A percentile compares a stretch with the other conserved stretches of the same genome.
Conservation (phyloP, 192 early-diverging fungal genomes). For the Borealophlyctis nickersoniae region DNA sequence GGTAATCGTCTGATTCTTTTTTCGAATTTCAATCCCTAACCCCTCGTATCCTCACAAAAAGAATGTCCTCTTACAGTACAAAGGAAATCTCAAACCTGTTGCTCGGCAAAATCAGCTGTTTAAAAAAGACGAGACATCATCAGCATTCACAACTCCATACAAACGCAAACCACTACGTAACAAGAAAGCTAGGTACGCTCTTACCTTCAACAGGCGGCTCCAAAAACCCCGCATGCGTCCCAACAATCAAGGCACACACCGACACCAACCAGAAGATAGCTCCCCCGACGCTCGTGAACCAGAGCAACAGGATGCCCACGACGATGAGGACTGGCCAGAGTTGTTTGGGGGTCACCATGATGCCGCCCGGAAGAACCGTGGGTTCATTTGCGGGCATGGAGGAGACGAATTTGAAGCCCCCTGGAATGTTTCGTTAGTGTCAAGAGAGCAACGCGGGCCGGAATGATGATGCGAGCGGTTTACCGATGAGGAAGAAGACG, state of each 20-base stretch:
- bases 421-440: conserved; percentile 12
- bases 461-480: background rate
- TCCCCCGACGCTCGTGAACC: conserved; percentile 28
- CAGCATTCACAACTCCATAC: too few species aligned
- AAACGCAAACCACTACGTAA: background rate
- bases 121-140: too few species aligned
- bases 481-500: conserved; percentile 40
- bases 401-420: conserved; percentile 34
- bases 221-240: conserved; percentile 42
- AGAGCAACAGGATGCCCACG: conserved; percentile 31
- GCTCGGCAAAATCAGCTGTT: background rate
- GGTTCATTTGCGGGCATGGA: conserved; percentile 35
- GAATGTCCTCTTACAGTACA: too few species aligned
- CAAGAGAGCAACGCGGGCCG: background rate
- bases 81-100: background rate
- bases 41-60: too few species aligned
- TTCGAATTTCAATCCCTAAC: too few species aligned
- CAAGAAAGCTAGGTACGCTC: conserved; percentile 15
- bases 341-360: conserved; percentile 36
- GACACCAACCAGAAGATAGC: conserved; percentile 42
- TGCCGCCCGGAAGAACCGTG: conserved; percentile 21
- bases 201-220: conserved; percentile 45
- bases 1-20: too few species aligned
- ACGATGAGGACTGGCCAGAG: conserved; percentile 37
- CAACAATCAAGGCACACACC: conserved; percentile 26